Base-by-base conservation (phyloP, 2,329 filamentous ascomycete species). In the Tolypocladium ophioglossoides region DNA sequence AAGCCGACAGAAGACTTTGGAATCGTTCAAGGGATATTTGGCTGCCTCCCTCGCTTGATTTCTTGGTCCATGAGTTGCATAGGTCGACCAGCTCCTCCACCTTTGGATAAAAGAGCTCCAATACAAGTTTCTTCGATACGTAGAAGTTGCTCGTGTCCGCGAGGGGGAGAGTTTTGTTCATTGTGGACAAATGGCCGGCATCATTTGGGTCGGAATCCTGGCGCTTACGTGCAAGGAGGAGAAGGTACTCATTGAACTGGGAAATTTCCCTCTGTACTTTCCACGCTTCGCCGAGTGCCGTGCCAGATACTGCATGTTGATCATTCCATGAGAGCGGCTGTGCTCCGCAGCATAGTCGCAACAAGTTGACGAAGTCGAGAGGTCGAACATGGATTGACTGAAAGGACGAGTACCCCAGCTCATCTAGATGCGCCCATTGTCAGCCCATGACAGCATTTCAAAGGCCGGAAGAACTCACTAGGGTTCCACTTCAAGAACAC, bases 401-500 rank as follows among this genome's bases (percentile, higher is more conserved):
- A 20, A 82, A 78, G 6, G 81, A 78, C n/a, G 83, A 80, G 67
- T 87, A 89, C 5, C 76, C 72, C 54, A 80, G 74, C 63, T 95
- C 89, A 40, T 77, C 84, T 87, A 58, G 34, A n/a, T 38, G 52
- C 16, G 55, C 48, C 22, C 24, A 32, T 10, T 41, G 16, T 44
- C 16, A 49, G 18, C 18, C n/a, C 20, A 9, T 27, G 12, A 49
- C 32, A n/a, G 18, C 27, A 22, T 18, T 18, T 16, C 14, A 18
- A n/a, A 44, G 10, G 8, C 20, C 5, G 7, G 27, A 32, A 34
- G 10, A 22, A 61, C 79, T 66, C 74, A 92, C 89, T 84, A 59
- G 91, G 87, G 59, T 84, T 84, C 91, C 92, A 99, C 62, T 80
- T 85, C 37, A 84, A 79, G 61, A 91, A 84, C 1, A 94, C 68